These are phyloP conservation scores for Coprinellus micaceus DNA, from an alignment of 768 basidiomycete species.

Conservation along the genomic window DNA sequence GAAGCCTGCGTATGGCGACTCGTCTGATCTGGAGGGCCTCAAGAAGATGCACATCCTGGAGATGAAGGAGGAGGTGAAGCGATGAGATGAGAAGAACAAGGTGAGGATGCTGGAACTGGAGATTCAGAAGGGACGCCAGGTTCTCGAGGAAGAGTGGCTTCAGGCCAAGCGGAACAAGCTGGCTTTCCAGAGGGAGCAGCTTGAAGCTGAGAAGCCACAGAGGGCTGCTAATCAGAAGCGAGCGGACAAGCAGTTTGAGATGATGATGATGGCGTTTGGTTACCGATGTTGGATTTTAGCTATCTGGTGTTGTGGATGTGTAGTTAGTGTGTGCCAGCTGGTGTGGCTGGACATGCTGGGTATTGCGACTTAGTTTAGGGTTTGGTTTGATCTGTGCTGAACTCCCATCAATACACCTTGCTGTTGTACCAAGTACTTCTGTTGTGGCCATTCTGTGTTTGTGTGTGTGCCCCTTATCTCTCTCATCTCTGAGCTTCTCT, in stretches of 20 bases:
- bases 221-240: background rate
- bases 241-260: background rate
- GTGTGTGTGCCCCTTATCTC: too few species aligned
- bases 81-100: background rate
- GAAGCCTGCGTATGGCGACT: background rate
- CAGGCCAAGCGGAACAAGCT: background rate
- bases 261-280: background rate
- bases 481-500: too few species aligned
- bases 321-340: background rate
- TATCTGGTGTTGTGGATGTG: background rate
- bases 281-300: background rate
- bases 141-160: background rate
- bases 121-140: background rate
- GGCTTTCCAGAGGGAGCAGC: background rate
- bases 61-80: background rate
- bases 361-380: too few species aligned
- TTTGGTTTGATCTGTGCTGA: too few species aligned
- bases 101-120: background rate
- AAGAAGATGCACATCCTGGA: background rate
- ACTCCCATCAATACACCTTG: too few species aligned
- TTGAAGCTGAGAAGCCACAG: background rate
- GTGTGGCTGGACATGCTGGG: background rate
- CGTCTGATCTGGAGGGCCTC: background rate
- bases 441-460: too few species aligned
- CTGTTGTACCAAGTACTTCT: too few species aligned